phyloP scores from a whole-genome alignment of 345 rosid genomes.

The Syzygium oleosum region DNA sequence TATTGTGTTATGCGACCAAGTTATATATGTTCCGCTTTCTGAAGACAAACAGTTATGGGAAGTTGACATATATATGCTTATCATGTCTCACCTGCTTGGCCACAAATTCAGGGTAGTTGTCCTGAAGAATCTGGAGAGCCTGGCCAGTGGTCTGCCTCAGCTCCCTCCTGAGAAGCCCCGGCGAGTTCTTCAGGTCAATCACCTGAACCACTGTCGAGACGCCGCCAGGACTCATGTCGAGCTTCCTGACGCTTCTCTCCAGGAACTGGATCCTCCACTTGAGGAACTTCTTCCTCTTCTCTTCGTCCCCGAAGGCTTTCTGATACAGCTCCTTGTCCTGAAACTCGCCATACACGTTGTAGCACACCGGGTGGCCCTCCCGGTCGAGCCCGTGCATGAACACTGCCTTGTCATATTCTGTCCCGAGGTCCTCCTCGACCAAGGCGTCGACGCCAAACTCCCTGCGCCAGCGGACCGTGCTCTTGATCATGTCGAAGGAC shows the following conservation, averaged over 20 bases:
- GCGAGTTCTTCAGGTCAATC: constrained; percentile 73
- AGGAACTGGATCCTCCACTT: constrained; percentile 80
- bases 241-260: constrained; percentile 69
- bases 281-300: constrained; percentile 59
- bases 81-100: constrained; percentile 43
- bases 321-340: constrained; percentile 61
- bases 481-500: constrained; percentile 65
- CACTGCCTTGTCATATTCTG: constrained; percentile 65
- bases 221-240: constrained; percentile 62
- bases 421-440: constrained; percentile 54
- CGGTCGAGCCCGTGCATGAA: constrained; percentile 68
- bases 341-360: constrained; percentile 75
- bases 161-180: constrained; percentile 53
- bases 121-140: constrained; percentile 61
- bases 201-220: constrained; percentile 59
- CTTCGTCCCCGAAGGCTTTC: constrained; percentile 50
- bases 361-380: constrained; percentile 83
- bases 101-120: constrained; percentile 57
- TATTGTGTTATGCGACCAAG: no score
- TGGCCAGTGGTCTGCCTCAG: constrained; percentile 61
- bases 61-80: neutral
- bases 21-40: no score
- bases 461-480: constrained; percentile 63
- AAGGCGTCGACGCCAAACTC: constrained; percentile 59
- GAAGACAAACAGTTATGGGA: neutral